Base-by-base conservation (phyloP, 2,329 filamentous ascomycete genomes). In the Trichoderma breve region DNA sequence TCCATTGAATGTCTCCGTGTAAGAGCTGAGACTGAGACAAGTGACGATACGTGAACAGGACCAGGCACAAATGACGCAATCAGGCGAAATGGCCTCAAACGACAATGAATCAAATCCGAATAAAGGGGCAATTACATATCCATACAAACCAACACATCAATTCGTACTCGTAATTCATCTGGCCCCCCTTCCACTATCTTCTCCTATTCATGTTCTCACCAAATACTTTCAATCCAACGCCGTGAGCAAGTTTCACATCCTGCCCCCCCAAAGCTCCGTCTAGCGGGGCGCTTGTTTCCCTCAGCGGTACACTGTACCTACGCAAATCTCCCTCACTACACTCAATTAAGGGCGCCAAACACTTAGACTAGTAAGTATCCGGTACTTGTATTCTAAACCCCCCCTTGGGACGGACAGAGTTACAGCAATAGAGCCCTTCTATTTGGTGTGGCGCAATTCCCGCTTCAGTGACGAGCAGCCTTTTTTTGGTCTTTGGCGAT, bases 391-490 rank as follows among this genome's bases (percentile, higher is more conserved):
- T 18, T 21, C 28, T 60, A n/a, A 30, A 6, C 28, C 15, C 24
- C 28, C 43, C 47, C 47, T 66, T 66, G 63, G 30, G 28, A 67
- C 47, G n/a, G 18, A 34, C 43, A 8, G 26, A 58, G 64, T 58
- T 43, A 67, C 47, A 67, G 64, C n/a, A 57, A 57, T 26, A 24
- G 39, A 24, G 32, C 32, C n/a, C 26, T 57, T 57, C 26, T 28
- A 26, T 61, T 57, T 24, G 26, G 26, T 60, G 68, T 66, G 70
- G 62, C 70, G 62, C 70, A 71, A 71, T 71, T 67, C 53, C 26
- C 62, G 62, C 61, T 58, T 43, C 61, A 24, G 43, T 63, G 66
- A 51, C 57, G 55, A 51, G 47, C 43, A 65, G 26, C 39, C 9
- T 64, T 64, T 21, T 47, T 47, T 62, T 11, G n/a, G 36, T 39